Evolutionary conservation across 495 filamentous ascomycete species (phyloP).

Genomic region (Emericellopsis terricola): DNA sequence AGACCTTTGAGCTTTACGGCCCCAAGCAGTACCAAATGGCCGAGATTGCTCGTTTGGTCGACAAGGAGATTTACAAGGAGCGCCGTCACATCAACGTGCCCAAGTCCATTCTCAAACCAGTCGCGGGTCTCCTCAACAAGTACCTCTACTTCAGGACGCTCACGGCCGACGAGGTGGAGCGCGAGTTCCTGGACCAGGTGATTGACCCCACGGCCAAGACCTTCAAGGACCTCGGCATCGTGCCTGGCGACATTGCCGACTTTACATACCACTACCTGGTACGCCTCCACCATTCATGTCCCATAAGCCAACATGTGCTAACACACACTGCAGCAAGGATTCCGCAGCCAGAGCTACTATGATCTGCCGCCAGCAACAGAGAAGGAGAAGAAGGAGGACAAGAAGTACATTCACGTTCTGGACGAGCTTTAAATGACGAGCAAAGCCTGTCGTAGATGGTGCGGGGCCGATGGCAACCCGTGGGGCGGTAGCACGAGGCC

Average conservation of each 20-base stretch:
- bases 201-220: conserved; percentile 89
- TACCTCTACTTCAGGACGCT: conserved; percentile 72
- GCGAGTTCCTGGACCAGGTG: conserved; percentile 84
- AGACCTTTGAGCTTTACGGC: conserved; percentile 92
- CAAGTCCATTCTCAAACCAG: conserved; percentile 53
- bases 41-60: conserved; percentile 74
- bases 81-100: conserved; percentile 86
- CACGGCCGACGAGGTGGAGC: conserved; percentile 76
- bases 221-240: conserved; percentile 82
- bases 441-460: too few species aligned
- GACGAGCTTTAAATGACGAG: conserved; percentile 1
- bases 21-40: conserved; percentile 81
- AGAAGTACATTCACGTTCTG: conserved; percentile 78
- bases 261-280: conserved; percentile 88
- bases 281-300: conserved; percentile 17
- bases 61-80: conserved; percentile 79
- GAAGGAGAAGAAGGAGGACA: conserved; percentile 85
- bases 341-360: conserved; percentile 67
- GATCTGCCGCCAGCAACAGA: conserved; percentile 88
- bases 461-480: too few species aligned
- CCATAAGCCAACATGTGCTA: conserved; percentile 3
- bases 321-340: conserved; percentile 46
- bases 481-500: too few species aligned
- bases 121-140: conserved; percentile 55
- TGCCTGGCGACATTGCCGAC: conserved; percentile 62